phyloP scores from a whole-genome alignment of 257 asterid species.

The Phtheirospermum japonicum region DNA sequence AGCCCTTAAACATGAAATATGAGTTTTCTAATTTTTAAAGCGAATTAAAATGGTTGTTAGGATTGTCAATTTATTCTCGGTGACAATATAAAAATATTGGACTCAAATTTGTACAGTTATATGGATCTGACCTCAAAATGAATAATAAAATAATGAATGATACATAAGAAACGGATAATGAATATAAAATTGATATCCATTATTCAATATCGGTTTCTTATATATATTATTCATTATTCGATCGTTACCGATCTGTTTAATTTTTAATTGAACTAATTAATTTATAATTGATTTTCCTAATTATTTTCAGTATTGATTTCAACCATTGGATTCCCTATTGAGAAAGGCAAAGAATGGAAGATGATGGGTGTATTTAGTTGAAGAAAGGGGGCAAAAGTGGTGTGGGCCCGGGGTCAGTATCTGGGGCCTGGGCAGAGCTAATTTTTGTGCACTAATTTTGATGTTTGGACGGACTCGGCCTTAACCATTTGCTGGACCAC shows the following conservation, averaged over 20 bases:
- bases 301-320: not conserved
- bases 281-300: not conserved
- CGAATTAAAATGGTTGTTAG: too few relatives aligned
- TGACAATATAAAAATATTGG: too few relatives aligned
- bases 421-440: not conserved
- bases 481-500: not conserved
- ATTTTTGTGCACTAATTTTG: conserved; percentile 10
- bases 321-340: conserved; percentile 21
- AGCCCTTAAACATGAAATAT: too few relatives aligned
- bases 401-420: conserved; percentile 18
- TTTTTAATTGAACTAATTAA: not conserved
- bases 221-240: too few relatives aligned
- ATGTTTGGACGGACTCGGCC: conserved; percentile 8
- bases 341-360: not conserved
- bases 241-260: not conserved
- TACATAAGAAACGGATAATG: too few relatives aligned
- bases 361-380: not conserved
- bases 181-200: too few relatives aligned
- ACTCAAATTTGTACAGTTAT: too few relatives aligned
- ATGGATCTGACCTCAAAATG: too few relatives aligned
- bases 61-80: too few relatives aligned
- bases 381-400: not conserved
- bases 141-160: too few relatives aligned
- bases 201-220: too few relatives aligned
- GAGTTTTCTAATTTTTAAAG: too few relatives aligned